These are phyloP conservation scores for Zygosaccharomyces gambellarensis DNA, from an alignment of 805 yeast species.

Conservation along the genomic window DNA sequence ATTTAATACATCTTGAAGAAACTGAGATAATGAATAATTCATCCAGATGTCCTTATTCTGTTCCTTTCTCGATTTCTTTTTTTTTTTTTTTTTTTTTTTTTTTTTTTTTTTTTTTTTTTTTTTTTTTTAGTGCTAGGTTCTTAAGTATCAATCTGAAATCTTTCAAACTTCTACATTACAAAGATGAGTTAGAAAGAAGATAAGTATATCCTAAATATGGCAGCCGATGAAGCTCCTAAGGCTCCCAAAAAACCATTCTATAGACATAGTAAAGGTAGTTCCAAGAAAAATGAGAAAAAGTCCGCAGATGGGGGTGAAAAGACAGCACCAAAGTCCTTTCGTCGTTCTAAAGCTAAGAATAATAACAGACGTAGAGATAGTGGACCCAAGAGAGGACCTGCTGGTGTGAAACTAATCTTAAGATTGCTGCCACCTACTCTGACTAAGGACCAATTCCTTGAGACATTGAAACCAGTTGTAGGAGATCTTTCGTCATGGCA, in stretches of 20 bases:
- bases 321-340: constrained; percentile 2
- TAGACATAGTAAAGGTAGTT: neutral
- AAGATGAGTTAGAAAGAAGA: neutral
- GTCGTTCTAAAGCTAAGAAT: neutral
- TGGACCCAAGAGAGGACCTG: constrained; percentile 6
- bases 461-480: constrained; percentile 22
- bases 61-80: neutral
- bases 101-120: neutral
- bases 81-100: neutral
- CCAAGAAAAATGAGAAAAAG: constrained; percentile 1
- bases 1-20: constrained; percentile 19
- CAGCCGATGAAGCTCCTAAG: constrained; percentile 7
- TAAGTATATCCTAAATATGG: neutral
- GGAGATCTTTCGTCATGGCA: constrained; percentile 26
- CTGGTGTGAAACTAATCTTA: constrained; percentile 31
- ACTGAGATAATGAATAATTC: constrained; percentile 15
- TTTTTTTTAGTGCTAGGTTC: neutral
- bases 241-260: neutral
- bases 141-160: neutral
- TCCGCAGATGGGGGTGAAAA: constrained; percentile 2
- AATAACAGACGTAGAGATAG: constrained; percentile 12
- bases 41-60: neutral
- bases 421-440: constrained; percentile 44
- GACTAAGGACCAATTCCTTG: constrained; percentile 34
- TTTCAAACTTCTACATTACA: neutral